A percentile compares a stretch with the other conserved stretches of the same genome.
Evolutionary conservation across 192 early-diverging fungal species (phyloP).

Genomic region (Rhizophagus clarus): DNA sequence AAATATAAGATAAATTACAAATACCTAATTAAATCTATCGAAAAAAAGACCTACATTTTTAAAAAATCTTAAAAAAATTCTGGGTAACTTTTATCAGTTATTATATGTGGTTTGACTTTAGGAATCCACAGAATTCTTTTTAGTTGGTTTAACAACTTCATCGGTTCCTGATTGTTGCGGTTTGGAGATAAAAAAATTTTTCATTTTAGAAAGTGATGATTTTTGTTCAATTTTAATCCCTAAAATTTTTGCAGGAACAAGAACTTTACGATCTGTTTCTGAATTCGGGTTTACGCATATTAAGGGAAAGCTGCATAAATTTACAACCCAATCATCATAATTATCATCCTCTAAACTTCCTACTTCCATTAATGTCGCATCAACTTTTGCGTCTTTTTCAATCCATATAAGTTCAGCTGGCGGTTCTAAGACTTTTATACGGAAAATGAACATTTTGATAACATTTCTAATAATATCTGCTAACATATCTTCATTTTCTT

Average conservation of each 20-base stretch:
- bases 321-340: neutral
- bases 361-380: neutral
- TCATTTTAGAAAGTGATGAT: neutral
- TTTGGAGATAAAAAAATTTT: neutral
- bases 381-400: neutral
- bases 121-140: too few relatives aligned
- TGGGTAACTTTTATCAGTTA: too few relatives aligned
- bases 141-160: too few relatives aligned
- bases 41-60: too few relatives aligned
- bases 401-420: neutral
- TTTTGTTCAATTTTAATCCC: neutral
- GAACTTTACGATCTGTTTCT: neutral
- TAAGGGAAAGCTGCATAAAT: neutral
- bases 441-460: constrained; percentile 7
- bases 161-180: too few relatives aligned
- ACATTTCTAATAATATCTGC: neutral
- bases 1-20: too few relatives aligned
- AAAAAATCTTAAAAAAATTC: too few relatives aligned
- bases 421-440: constrained; percentile 6
- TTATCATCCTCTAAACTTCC: neutral
- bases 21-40: too few relatives aligned
- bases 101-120: too few relatives aligned
- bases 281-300: neutral
- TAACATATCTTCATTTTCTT: constrained; percentile 10
- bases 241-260: neutral